Evolutionary conservation across 2,329 filamentous ascomycete species (phyloP), one percentile per base, ranked within the genome.

Genomic region (Colletotrichum gigasporum): DNA sequence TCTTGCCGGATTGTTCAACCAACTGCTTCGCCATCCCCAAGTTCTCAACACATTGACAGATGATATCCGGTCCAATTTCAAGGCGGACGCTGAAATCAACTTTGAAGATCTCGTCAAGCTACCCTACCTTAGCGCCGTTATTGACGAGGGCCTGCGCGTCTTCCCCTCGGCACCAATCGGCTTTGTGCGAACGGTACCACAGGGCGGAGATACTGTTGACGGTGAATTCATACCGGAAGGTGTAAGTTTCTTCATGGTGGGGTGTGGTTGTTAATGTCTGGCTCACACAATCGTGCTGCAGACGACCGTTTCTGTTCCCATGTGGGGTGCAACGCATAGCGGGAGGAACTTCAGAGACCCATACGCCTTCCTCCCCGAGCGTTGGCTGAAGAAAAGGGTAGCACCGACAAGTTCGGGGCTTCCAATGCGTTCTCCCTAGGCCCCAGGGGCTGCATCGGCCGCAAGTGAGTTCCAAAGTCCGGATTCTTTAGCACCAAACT

Each of bases 111-210:
- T 80, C 1, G 76, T 78, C 63, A 69, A 72, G 39, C 69, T 75
- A 1, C 74, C 78, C 0, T 80, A 79, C 52, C 68, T 80, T 1
- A 68, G 70, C 35, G 76, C 74, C 2, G 73, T 79, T 2, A 70
- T 80, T 11, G 71, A 75, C 18, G 78, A 80, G 45, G 70, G 73
- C 1, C 58, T 80, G 3, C 73, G 78, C 1, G 67, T 80, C 68
- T 61, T 61, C 2, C 57, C 48, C 7, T 53, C 45, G 16, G 57
- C 57, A 5, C 57, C 48, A 1, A 54, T 61, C 3, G 48, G 48
- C 3, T 61, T 61, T 14, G 37, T 54, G 8, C 34, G 57, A 3
- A 61, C 26, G 5, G 57, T 54, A n/a, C 57, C 18, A 10, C 14
- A 28, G 10, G 51, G 51, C 7, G 51, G 51, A 5, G 51, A 54